Evolutionary conservation across 2,329 filamentous ascomycete genomes (phyloP).

Genomic region (Talaromyces sp.): DNA sequence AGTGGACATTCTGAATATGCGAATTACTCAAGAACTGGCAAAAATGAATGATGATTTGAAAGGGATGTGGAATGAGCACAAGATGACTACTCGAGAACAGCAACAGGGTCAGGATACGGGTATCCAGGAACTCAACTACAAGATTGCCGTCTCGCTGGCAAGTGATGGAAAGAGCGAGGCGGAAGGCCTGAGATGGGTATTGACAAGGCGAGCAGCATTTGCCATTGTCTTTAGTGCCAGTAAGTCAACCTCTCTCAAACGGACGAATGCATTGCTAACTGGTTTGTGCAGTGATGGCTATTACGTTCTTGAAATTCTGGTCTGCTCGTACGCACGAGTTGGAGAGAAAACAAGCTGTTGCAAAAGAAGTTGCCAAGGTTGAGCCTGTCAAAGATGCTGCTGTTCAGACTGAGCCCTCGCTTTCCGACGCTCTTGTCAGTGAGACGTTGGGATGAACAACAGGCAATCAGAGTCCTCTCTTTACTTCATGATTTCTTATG

Average conservation of each 20-base stretch:
- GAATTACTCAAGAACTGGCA: conserved; percentile 76
- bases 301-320: conserved; percentile 47
- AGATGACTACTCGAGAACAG: conserved; percentile 86
- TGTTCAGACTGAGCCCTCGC: conserved; percentile 19
- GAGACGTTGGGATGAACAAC: conserved; percentile 21
- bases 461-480: background rate
- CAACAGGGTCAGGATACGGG: conserved; percentile 80
- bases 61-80: conserved; percentile 93
- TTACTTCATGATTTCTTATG: background rate
- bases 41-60: conserved; percentile 87
- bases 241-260: conserved; percentile 32
- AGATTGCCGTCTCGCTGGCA: conserved; percentile 86
- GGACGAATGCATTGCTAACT: background rate
- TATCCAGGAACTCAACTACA: conserved; percentile 94
- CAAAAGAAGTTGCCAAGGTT: conserved; percentile 33
- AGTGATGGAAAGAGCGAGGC: conserved; percentile 91
- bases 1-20: conserved; percentile 85
- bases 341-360: conserved; percentile 36
- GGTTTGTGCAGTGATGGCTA: conserved; percentile 45
- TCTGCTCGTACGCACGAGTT: conserved; percentile 40
- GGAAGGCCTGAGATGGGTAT: conserved; percentile 84
- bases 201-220: conserved; percentile 63
- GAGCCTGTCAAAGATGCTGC: conserved; percentile 23
- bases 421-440: conserved; percentile 20
- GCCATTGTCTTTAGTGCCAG: conserved; percentile 55